Percentiles rank a stretch among this genome's conserved stretches.
Evolutionary conservation across 805 yeast species (phyloP).

Genomic region (Candida silvicultrix): DNA sequence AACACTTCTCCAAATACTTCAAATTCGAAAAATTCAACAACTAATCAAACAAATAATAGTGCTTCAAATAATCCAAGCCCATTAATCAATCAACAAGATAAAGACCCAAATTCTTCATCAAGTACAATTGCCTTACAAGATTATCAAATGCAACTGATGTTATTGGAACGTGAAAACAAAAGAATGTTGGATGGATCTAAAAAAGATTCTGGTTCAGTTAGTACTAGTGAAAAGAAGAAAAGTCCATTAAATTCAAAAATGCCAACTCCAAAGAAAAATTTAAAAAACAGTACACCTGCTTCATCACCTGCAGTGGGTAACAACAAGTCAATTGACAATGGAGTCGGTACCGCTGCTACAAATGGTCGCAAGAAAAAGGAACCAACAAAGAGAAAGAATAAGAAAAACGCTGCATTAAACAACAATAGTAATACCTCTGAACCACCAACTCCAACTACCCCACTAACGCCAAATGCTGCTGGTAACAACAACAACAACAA

Average conservation of each 20-base stretch:
- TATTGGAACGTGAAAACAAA: constrained; percentile 71
- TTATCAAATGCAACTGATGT: constrained; percentile 72
- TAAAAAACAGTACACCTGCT: constrained; percentile 9
- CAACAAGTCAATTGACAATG: background rate
- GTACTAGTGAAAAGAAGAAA: background rate
- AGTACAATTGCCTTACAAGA: constrained; percentile 56
- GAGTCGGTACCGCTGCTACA: constrained; percentile 1
- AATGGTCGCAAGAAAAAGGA: constrained; percentile 18
- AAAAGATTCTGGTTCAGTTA: constrained; percentile 17
- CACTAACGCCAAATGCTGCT: constrained; percentile 25
- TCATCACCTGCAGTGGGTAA: constrained; percentile 6
- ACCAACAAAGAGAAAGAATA: constrained; percentile 13
- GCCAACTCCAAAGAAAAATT: constrained; percentile 12
- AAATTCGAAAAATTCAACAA: constrained; percentile 3
- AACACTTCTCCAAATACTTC: background rate
- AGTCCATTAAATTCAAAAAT: constrained; percentile 14
- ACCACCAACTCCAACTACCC: constrained; percentile 37
- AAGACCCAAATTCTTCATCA: constrained; percentile 8
- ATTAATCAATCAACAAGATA: constrained; percentile 9
- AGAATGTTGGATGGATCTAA: constrained; percentile 52
- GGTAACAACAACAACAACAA: constrained; percentile 3
- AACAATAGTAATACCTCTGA: constrained; percentile 24
- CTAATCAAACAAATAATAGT: constrained; percentile 5
- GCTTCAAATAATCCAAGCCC: constrained; percentile 22
- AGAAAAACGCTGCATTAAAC: constrained; percentile 3